These are phyloP conservation scores for Aspergillus melleus DNA, from an alignment of 2,329 filamentous ascomycete species.

Conservation along the genomic window DNA sequence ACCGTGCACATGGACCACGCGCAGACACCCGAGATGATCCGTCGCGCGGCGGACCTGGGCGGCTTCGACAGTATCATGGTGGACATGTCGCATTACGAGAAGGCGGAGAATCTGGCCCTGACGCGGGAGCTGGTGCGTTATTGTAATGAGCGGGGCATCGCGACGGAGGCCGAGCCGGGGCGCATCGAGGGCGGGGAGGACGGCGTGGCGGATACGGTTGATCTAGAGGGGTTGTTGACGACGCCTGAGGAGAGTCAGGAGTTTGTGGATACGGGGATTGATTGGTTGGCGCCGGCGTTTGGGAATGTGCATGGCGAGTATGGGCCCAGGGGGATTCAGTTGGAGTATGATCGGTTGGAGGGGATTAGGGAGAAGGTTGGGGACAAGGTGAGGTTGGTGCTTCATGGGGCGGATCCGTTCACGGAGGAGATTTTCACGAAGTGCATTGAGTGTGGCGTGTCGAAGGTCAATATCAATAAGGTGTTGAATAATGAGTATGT, in stretches of 20 bases:
- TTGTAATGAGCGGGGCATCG: slow-evolving; percentile 65
- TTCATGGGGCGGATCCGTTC: slow-evolving; percentile 62
- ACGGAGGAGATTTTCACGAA: slow-evolving; percentile 55
- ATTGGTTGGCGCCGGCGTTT: slow-evolving; percentile 73
- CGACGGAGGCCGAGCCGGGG: slow-evolving; percentile 70
- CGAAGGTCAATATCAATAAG: slow-evolving; percentile 62
- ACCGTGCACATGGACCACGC: slow-evolving; percentile 67
- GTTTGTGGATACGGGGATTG: slow-evolving; percentile 70
- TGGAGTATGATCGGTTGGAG: slow-evolving; percentile 59
- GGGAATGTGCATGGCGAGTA: slow-evolving; percentile 77
- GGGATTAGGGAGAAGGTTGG: slow-evolving; percentile 52
- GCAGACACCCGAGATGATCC: slow-evolving; percentile 63
- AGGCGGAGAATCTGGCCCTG: slow-evolving; percentile 66
- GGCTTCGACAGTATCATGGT: slow-evolving; percentile 74
- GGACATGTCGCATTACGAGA: slow-evolving; percentile 73
- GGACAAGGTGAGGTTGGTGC: slow-evolving; percentile 52
- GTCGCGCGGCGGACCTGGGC: slow-evolving; percentile 60
- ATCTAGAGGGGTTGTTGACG: slow-evolving; percentile 64
- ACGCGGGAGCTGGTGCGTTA: slow-evolving; percentile 64
- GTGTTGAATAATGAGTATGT: slow-evolving; percentile 56
- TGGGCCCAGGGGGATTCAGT: slow-evolving; percentile 61
- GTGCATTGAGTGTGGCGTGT: slow-evolving; percentile 57
- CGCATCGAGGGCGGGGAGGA: slow-evolving; percentile 74
- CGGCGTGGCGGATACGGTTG: slow-evolving; percentile 67
- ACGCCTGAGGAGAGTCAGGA: slow-evolving; percentile 68